Evolutionary conservation across 805 yeast species (phyloP).

Genomic region (Lipomyces sp.): DNA sequence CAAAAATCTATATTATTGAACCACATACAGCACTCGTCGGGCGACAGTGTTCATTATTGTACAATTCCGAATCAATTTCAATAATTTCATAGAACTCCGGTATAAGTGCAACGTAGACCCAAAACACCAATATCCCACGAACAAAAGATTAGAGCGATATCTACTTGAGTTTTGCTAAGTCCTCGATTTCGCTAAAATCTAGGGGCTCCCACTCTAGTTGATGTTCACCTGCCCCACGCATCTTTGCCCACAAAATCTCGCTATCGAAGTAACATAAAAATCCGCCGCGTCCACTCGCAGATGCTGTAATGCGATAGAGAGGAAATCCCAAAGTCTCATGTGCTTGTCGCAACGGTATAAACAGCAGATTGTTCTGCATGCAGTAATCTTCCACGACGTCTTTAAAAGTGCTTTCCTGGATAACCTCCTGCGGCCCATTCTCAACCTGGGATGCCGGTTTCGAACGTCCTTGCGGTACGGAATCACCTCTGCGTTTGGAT

Average conservation of each 20-base stretch:
- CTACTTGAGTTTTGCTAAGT: slow-evolving; percentile 18
- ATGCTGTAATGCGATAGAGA: slow-evolving; percentile 51
- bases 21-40: no score
- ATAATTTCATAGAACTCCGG: background rate
- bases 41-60: no score
- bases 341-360: slow-evolving; percentile 47
- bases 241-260: slow-evolving; percentile 64
- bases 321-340: slow-evolving; percentile 51
- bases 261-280: slow-evolving; percentile 58
- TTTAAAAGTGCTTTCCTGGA: slow-evolving; percentile 57
- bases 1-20: no score
- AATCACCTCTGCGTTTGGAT: background rate
- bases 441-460: background rate
- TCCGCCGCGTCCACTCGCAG: slow-evolving; percentile 46
- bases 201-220: slow-evolving; percentile 52
- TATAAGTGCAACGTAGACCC: background rate
- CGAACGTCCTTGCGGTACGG: background rate
- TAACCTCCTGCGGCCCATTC: slow-evolving; percentile 31
- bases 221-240: slow-evolving; percentile 25
- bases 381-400: slow-evolving; percentile 72
- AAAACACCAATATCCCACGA: background rate
- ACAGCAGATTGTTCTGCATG: slow-evolving; percentile 52
- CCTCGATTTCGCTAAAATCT: slow-evolving; percentile 32
- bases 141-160: slow-evolving; percentile 1
- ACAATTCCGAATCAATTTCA: background rate